These are phyloP conservation scores for Ephemerocybe angulata DNA, from an alignment of 768 basidiomycete species.

Conservation along the genomic window DNA sequence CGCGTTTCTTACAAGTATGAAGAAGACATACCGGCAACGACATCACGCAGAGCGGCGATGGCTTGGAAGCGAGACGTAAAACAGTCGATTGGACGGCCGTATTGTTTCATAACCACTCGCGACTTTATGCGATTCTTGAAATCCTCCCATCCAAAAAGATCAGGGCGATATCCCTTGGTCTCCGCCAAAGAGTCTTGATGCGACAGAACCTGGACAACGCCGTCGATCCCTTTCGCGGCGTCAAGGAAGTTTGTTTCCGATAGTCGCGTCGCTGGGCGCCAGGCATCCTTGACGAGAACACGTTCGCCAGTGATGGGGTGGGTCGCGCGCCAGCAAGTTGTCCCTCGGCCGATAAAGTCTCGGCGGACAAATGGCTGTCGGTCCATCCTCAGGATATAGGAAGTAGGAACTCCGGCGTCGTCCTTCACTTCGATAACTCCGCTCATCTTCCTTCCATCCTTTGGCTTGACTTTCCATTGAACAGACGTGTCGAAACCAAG, in stretches of 20 bases:
- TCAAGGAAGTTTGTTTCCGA: not conserved
- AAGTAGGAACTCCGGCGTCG: not conserved
- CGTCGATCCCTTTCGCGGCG: not conserved
- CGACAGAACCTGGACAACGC: not conserved
- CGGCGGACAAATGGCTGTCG: not conserved
- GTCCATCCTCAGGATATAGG: no score
- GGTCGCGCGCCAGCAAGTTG: not conserved
- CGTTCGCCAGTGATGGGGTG: not conserved
- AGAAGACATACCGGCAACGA: not conserved
- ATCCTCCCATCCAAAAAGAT: not conserved
- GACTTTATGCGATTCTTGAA: not conserved
- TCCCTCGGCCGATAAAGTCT: not conserved
- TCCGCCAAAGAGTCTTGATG: not conserved
- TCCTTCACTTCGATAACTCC: not conserved
- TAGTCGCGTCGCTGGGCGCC: not conserved
- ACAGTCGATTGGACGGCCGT: not conserved
- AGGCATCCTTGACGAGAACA: not conserved
- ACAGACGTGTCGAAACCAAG: not conserved
- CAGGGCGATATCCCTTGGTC: not conserved
- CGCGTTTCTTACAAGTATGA: no score
- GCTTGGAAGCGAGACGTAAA: not conserved
- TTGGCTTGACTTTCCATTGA: not conserved
- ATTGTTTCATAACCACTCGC: not conserved
- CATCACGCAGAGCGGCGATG: not conserved
- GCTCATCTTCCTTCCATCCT: not conserved